These are phyloP conservation scores for Solanum medicagineum DNA, from an alignment of 257 asterid species.

Conservation along the genomic window DNA sequence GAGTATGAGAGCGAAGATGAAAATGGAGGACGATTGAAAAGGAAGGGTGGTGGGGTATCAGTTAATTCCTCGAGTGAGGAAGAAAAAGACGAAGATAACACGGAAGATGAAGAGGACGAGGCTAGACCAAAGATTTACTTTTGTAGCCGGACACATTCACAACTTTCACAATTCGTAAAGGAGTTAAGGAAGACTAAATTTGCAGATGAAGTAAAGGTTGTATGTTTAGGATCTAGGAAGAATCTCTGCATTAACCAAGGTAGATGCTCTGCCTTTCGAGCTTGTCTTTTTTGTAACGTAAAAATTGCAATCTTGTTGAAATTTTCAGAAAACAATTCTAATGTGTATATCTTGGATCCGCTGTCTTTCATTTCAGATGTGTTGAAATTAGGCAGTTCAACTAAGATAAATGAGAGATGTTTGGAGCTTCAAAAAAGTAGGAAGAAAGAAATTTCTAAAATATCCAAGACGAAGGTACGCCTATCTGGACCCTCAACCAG, in stretches of 20 bases:
- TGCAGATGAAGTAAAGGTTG: slow-evolving; percentile 59
- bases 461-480: slow-evolving; percentile 60
- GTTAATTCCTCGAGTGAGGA: slow-evolving; percentile 55
- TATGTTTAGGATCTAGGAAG: slow-evolving; percentile 91
- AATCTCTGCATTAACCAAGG: slow-evolving; percentile 89
- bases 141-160: slow-evolving; percentile 96
- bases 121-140: slow-evolving; percentile 52
- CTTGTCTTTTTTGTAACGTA: background rate
- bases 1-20: slow-evolving; percentile 73
- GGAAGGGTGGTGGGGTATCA: slow-evolving; percentile 37
- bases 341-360: background rate
- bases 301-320: background rate
- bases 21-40: slow-evolving; percentile 34
- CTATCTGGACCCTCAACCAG: background rate
- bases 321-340: background rate
- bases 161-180: slow-evolving; percentile 90
- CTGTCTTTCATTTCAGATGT: slow-evolving; percentile 44
- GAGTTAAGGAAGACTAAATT: slow-evolving; percentile 85
- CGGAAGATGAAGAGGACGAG: slow-evolving; percentile 41
- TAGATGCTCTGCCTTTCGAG: slow-evolving; percentile 1
- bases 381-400: slow-evolving; percentile 50
- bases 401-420: slow-evolving; percentile 80
- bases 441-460: slow-evolving; percentile 46
- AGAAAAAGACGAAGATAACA: slow-evolving; percentile 38
- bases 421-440: slow-evolving; percentile 81